Evolutionary conservation across 371 early-diverging fungal species (phyloP), one percentile per base, ranked within the genome.

Genomic region (Mucor indicus): DNA sequence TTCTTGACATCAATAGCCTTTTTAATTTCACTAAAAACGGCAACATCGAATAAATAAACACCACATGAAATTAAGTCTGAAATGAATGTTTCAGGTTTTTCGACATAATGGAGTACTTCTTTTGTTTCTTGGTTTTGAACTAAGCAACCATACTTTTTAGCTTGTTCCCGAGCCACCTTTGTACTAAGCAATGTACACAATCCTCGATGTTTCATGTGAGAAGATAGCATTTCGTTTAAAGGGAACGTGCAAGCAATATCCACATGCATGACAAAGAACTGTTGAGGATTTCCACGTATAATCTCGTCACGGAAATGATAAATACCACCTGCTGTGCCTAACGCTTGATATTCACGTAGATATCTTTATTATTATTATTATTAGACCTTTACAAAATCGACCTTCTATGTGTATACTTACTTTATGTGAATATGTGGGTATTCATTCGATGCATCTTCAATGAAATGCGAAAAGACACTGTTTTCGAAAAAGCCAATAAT

Each of bases 291-390:
- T 40, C 94, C 94, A 29, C 90, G 85, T 57, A 91, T 55, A 54
- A 97, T 92, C 72, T 94, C 90, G 64, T 95, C 95, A 50, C 98
- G 86, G 84, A 97, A 97, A 65, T 97, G 98, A 78, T 92, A 93
- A 44, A 97, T 72, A 38, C 96, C 96, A 52, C 98, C 98, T 41
- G 93, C 98, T 12, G 98, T 97, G 17, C 98, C 98, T 40, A 97
- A 75, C 10, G 93, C 82, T 62, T 91, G 90, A 73, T 94, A 97
- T 72, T 97, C 98, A 43, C 95, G 90, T 46, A 97, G 79, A 64
- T 97, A 97, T 4, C 95, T 33, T 9, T 4, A 29, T 6, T 29
- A 8, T 8, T 11, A 33, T 9, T 9, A 13, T 15, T 11, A 33
- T 11, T 4, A 33, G 13, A 9, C 16, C 15, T 3, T 27, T 7